Conservation (phyloP, 139 green algal genomes). For the Yamagishiella unicocca region DNA sequence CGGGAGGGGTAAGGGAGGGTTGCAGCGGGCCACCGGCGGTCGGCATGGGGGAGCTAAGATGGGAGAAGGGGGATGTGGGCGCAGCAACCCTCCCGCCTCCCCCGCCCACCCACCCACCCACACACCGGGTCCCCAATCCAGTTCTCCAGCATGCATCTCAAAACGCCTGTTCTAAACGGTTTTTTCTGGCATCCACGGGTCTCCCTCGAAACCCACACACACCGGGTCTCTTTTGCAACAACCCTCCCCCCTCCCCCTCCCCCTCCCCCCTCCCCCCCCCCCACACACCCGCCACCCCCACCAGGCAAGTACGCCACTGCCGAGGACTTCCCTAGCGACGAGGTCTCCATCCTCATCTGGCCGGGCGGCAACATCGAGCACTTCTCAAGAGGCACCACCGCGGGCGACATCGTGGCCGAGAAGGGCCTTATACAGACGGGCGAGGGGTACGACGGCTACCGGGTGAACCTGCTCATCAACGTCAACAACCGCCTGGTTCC, state of each 20-base stretch:
- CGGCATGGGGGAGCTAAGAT: too few relatives aligned
- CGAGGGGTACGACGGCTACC: slow-evolving; percentile 26
- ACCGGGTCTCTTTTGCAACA: too few relatives aligned
- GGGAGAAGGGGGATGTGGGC: too few relatives aligned
- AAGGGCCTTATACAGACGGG: slow-evolving; percentile 34
- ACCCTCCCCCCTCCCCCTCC: not conserved
- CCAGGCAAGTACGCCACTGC: slow-evolving; percentile 43
- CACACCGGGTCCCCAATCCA: too few relatives aligned
- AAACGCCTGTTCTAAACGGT: too few relatives aligned
- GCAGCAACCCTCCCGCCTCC: too few relatives aligned
- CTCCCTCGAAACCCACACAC: too few relatives aligned
- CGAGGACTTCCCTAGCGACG: slow-evolving; percentile 22
- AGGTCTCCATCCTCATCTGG: slow-evolving; percentile 70
- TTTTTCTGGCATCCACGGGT: too few relatives aligned
- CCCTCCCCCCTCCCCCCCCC: not conserved
- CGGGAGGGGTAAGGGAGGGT: too few relatives aligned
- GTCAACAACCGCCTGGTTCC: slow-evolving; percentile 91
- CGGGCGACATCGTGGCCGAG: slow-evolving; percentile 65
- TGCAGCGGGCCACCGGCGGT: too few relatives aligned
- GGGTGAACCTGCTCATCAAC: slow-evolving; percentile 78
- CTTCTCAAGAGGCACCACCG: slow-evolving; percentile 82
- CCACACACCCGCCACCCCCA: not conserved
- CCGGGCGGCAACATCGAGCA: slow-evolving; percentile 75
- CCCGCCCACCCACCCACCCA: too few relatives aligned
- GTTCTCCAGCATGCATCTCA: too few relatives aligned